These are phyloP conservation scores for Porphyra umbilicalis DNA, from an alignment of 31 red algal genomes.

Conservation along the genomic window DNA sequence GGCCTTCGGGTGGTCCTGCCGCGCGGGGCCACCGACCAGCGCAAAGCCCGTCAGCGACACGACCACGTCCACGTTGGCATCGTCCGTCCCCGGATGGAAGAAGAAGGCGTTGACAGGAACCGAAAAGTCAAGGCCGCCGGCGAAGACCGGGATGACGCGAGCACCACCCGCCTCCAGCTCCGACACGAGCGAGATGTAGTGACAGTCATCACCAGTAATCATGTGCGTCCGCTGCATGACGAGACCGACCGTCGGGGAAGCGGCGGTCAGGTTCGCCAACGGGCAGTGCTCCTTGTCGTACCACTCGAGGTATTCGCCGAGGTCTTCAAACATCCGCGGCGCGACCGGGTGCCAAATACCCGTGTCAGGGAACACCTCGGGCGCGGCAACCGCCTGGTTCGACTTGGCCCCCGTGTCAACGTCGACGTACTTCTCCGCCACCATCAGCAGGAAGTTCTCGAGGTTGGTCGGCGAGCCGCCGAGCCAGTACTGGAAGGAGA, in stretches of 20 bases:
- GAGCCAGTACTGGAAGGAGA: slow-evolving; percentile 99
- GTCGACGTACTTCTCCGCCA: slow-evolving; percentile 88
- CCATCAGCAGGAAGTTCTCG: slow-evolving; percentile 99
- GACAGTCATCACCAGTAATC: slow-evolving; percentile 97
- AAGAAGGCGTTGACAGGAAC: slow-evolving; percentile 91
- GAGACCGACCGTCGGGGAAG: slow-evolving; percentile 77
- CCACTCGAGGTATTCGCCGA: slow-evolving; percentile 83
- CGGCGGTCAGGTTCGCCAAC: slow-evolving; percentile 33
- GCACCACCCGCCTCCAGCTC: slow-evolving; percentile 90
- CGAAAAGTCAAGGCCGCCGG: slow-evolving; percentile 92
- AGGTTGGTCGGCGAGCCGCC: slow-evolving; percentile 92
- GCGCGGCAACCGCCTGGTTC: slow-evolving; percentile 25
- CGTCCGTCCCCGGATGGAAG: slow-evolving; percentile 67
- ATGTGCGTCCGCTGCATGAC: slow-evolving; percentile 95
- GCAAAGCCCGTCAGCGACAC: slow-evolving; percentile 98
- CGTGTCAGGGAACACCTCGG: slow-evolving; percentile 93
- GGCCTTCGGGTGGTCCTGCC: slow-evolving; percentile 97
- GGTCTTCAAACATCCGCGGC: slow-evolving; percentile 89
- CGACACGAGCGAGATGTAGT: slow-evolving; percentile 93
- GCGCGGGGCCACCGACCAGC: slow-evolving; percentile 96
- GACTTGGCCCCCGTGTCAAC: not conserved
- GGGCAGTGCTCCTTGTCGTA: slow-evolving; percentile 88
- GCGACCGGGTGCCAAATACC: slow-evolving; percentile 99
- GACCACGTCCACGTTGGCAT: slow-evolving; percentile 80
- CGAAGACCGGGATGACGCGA: slow-evolving; percentile 91